These are phyloP conservation scores for Phanerochaete carnosa DNA, from an alignment of 768 basidiomycete genomes.

Conservation along the genomic window DNA sequence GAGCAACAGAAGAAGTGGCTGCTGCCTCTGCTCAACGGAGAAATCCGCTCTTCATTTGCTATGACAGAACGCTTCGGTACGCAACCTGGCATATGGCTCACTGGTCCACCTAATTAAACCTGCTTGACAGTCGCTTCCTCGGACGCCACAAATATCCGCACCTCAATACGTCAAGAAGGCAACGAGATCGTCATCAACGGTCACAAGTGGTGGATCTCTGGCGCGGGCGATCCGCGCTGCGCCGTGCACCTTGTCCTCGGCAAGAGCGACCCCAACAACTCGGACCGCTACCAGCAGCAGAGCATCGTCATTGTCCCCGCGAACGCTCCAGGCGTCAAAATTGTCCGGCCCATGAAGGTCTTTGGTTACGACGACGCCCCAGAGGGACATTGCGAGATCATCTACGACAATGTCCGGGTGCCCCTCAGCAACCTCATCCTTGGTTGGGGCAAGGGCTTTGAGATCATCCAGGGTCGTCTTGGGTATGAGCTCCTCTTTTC, in stretches of 20 bases:
- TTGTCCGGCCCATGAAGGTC: slow-evolving; percentile 91
- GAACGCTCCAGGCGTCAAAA: slow-evolving; percentile 78
- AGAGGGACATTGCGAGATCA: slow-evolving; percentile 94
- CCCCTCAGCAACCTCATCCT: slow-evolving; percentile 79
- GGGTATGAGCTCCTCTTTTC: slow-evolving; percentile 47
- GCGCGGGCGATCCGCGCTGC: slow-evolving; percentile 90
- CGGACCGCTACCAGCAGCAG: slow-evolving; percentile 76
- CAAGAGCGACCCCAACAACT: slow-evolving; percentile 85
- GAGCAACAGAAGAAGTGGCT: slow-evolving; percentile 94
- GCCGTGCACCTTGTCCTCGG: slow-evolving; percentile 92
- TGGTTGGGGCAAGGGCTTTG: slow-evolving; percentile 95
- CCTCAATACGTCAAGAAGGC: slow-evolving; percentile 80
- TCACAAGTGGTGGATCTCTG: slow-evolving; percentile 99
- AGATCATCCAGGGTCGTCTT: slow-evolving; percentile 95
- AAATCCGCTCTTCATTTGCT: slow-evolving; percentile 91
- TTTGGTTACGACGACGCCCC: slow-evolving; percentile 95
- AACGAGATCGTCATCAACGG: slow-evolving; percentile 91
- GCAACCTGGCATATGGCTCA: neutral
- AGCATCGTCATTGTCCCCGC: slow-evolving; percentile 95
- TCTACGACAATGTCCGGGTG: slow-evolving; percentile 92
- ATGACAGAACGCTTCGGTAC: slow-evolving; percentile 95
- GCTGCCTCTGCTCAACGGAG: slow-evolving; percentile 80
- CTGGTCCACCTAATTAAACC: slow-evolving; percentile 4
- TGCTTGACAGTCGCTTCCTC: slow-evolving; percentile 73
- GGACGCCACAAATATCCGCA: slow-evolving; percentile 93